Evolutionary conservation across 306 rosid species (phyloP), one percentile per base, ranked within the genome.

Genomic region (Albizia julibrissin): DNA sequence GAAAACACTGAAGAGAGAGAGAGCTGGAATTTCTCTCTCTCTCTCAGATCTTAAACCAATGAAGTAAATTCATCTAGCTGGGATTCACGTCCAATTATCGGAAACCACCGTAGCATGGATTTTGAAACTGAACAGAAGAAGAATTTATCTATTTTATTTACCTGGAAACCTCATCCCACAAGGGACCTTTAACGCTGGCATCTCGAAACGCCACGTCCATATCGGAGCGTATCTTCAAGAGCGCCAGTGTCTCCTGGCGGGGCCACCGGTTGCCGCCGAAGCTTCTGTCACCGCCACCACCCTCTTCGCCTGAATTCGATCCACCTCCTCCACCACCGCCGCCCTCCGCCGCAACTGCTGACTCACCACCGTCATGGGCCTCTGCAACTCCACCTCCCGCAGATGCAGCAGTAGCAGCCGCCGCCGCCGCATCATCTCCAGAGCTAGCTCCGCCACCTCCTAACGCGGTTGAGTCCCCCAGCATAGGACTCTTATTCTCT

Each of bases 91-190:
- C 75, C 50, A 78, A 81, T 81, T 44, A n/a, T 22, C 58, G n/a
- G 39, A 9, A 47, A 44, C 14, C 52, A 78, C 8, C 27, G 27
- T 24, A 15, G 66, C n/a, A 8, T 59, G 66, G 26, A 59, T 58
- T 58, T 58, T 21, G 27, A 37, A 37, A 37, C 40, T 33, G 37
- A 33, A 33, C 5, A n/a, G n/a, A n/a, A n/a, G n/a, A 37, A 37
- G 40, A 37, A 37, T 37, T 34, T 5, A 37, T 37, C 6, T 37
- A 5, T 5, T 37, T 47, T 54, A 22, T 2, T 22, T 12, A 87
- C 92, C 97, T 96, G 87, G 98, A 93, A 77, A 93, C 94, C 40
- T 90, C 98, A 40, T 96, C 97, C 99, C 99, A 96, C 75, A 96
- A 93, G 75, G 99, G 99, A 90, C 97, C 97, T 76, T 96, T 96